Base-by-base conservation (phyloP, 2,329 filamentous ascomycete species). In the Penicillium sclerotiorum region DNA sequence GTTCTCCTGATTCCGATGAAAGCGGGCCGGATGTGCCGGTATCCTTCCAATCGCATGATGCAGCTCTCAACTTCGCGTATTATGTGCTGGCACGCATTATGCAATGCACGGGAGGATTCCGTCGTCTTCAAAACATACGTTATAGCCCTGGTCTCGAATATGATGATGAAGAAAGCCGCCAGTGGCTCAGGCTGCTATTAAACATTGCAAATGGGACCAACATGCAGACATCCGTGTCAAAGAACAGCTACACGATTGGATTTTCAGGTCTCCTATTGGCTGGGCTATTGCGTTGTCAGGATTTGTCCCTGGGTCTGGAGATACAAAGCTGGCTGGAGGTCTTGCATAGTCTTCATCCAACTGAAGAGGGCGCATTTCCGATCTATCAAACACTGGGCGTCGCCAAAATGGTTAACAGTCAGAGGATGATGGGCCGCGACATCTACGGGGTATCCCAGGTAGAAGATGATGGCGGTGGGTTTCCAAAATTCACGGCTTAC, bases 201-300 rank as follows among this genome's bases (percentile, higher is more conserved):
- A 48, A 39, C 9, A 52, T 62, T 18, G 50, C 39, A n/a, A 30
- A 49, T 30, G 59, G 54, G 7, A 53, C 25, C 13, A 38, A 60
- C 22, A 54, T 59, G 18, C 42, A 46, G 3, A 54, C 40, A 0
- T 61, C 47, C 12, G 15, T 57, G 6, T 35, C 39, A 13, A 45
- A 39, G 23, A 63, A 64, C 28, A 63, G 23, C 47, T 64, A 58
- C 28, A 63, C 61, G 9, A 60, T 64, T n/a, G 61, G 61, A 8
- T 58, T 63, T 50, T 61, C 60, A 0, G 58, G 60, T 32, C 21
- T 64, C n/a, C 37, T 63, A 1, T 39, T 64, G 3, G 52, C 61
- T 3, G 58, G 47, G 1, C n/a, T 53, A 8, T 51, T 64, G 2
- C 54, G 60, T 7, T 64, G 60, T 15, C 59, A 59, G 12, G 33